Percentiles rank a stretch among this genome's conserved stretches.
These are phyloP conservation scores for Neodidymelliopsis sp. DNA, from an alignment of 2,329 filamentous ascomycete species.

Conservation along the genomic window DNA sequence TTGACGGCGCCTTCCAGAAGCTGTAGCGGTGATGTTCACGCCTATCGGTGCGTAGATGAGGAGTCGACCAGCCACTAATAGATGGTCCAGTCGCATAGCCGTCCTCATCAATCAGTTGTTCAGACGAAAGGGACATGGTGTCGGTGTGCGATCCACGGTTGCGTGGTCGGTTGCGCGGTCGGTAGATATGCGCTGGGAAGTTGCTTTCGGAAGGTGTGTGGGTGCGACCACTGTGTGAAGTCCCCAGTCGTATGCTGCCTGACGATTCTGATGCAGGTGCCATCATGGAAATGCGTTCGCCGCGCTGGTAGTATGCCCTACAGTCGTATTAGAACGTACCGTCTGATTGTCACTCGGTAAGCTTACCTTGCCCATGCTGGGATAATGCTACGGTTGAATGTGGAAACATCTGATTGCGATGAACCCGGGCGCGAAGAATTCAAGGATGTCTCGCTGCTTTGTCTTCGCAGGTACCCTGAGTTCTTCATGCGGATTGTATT, in stretches of 20 bases:
- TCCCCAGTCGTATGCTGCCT: constrained; percentile 40
- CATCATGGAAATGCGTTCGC: constrained; percentile 45
- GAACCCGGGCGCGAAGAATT: constrained; percentile 47
- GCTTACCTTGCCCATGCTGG: constrained; percentile 49
- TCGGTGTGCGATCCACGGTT: constrained; percentile 41
- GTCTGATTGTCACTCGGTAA: background rate
- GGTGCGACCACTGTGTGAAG: constrained; percentile 47
- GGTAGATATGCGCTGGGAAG: constrained; percentile 47
- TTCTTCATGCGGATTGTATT: constrained; percentile 48
- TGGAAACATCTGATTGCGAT: constrained; percentile 46
- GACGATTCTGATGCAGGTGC: constrained; percentile 46
- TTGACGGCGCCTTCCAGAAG: constrained; percentile 76
- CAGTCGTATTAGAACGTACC: constrained; percentile 17
- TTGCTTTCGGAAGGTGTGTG: constrained; percentile 48
- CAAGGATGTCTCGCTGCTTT: constrained; percentile 44
- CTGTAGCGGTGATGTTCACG: constrained; percentile 60
- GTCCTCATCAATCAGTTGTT: constrained; percentile 39
- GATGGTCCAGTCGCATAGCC: constrained; percentile 37
- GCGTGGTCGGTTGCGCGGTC: constrained; percentile 49
- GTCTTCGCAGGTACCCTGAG: constrained; percentile 47
- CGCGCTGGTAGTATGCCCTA: constrained; percentile 48
- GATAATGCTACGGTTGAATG: constrained; percentile 46
- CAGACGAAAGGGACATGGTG: constrained; percentile 39
- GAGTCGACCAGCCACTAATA: constrained; percentile 41
- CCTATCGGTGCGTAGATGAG: constrained; percentile 47